phyloP scores from a whole-genome alignment of 176 grass and related monocot species.

The Eleusine coracana region DNA sequence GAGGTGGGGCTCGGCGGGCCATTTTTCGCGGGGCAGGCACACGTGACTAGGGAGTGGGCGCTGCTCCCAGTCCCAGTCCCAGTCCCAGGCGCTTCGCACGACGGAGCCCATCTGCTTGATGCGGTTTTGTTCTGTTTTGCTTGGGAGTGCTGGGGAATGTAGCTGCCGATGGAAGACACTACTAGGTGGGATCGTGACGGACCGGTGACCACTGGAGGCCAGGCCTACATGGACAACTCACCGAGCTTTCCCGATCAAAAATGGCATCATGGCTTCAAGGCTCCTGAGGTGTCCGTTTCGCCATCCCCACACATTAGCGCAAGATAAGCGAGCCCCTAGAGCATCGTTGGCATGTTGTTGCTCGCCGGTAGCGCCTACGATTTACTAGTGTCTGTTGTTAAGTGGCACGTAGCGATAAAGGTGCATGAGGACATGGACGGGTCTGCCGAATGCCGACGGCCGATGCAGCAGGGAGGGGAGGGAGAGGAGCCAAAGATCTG shows the following conservation, averaged over 20 bases:
- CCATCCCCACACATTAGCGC: not conserved
- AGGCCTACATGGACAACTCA: not conserved
- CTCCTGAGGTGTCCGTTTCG: not conserved
- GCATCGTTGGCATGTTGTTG: not conserved
- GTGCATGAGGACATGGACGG: not conserved
- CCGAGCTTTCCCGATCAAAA: not conserved
- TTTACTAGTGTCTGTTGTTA: not conserved
- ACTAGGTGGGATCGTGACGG: conserved; percentile 18
- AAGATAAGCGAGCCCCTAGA: too few species aligned
- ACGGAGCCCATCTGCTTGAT: not conserved
- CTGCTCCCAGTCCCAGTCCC: not conserved
- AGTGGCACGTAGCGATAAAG: not conserved
- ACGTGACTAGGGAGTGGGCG: conserved; percentile 48
- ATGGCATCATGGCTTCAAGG: not conserved
- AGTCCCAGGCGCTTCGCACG: not conserved
- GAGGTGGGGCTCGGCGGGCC: conserved; percentile 4
- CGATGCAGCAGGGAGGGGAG: not conserved
- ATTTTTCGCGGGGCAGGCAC: conserved; percentile 31
- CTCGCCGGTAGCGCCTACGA: not conserved
- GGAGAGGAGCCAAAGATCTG: not conserved
- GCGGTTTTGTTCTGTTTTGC: conserved; percentile 24
- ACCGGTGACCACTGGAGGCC: not conserved
- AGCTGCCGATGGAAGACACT: not conserved
- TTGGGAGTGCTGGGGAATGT: not conserved
- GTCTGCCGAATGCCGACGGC: not conserved